Evolutionary conservation across 305 asterid genomes (phyloP).

Genomic region (Nicotiana rustica): DNA sequence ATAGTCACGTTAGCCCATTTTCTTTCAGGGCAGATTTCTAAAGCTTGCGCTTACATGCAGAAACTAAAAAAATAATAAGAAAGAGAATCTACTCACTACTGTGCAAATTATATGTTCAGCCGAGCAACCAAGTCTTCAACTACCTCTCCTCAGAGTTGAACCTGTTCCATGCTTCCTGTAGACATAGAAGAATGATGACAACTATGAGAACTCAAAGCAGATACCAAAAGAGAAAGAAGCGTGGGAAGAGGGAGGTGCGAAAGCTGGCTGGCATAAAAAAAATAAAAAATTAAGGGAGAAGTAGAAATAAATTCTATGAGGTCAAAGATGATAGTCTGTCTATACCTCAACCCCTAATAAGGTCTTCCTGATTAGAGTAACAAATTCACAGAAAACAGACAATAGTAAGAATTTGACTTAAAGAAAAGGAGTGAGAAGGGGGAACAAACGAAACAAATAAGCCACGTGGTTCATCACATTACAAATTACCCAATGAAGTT

Average conservation of each 20-base stretch:
- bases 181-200: constrained; percentile 19
- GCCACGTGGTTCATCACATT: neutral
- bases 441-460: neutral
- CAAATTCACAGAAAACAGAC: neutral
- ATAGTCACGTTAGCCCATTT: constrained; percentile 28
- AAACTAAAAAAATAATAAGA: neutral
- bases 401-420: neutral
- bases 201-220: neutral
- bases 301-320: neutral
- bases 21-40: constrained; percentile 18
- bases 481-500: neutral
- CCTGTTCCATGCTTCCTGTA: constrained; percentile 55
- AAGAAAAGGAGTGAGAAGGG: neutral
- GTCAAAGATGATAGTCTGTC: neutral
- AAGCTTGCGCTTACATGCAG: constrained; percentile 27
- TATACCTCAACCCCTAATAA: neutral
- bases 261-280: constrained; percentile 10
- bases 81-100: constrained; percentile 37
- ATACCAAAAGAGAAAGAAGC: neutral
- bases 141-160: constrained; percentile 57
- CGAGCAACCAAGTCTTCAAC: constrained; percentile 39
- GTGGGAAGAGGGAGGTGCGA: constrained; percentile 24
- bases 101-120: constrained; percentile 35
- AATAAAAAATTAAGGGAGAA: neutral
- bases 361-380: constrained; percentile 5